phyloP scores from a whole-genome alignment of 177 flowering plant genomes.

The Vitis hybrid region DNA sequence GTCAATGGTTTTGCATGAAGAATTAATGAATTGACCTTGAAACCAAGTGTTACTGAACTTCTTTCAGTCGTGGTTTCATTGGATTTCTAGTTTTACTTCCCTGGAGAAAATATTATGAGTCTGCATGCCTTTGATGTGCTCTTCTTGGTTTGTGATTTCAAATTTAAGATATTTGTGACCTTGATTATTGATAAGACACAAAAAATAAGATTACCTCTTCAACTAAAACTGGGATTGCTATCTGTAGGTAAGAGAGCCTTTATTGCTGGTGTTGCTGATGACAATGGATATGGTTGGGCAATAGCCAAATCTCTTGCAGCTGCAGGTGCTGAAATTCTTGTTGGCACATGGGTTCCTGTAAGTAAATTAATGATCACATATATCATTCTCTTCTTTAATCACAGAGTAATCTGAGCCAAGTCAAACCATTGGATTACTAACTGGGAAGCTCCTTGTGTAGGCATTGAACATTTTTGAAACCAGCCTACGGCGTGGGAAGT shows the following conservation, averaged over 20 bases:
- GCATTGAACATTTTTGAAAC: constrained; percentile 90
- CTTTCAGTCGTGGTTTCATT: too few relatives aligned
- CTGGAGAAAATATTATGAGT: too few relatives aligned
- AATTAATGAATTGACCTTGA: background rate
- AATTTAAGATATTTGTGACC: too few relatives aligned
- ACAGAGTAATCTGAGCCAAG: background rate
- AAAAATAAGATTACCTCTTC: background rate
- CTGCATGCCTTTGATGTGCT: too few relatives aligned
- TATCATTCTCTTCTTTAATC: background rate
- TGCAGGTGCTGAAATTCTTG: constrained; percentile 97
- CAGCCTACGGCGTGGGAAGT: constrained; percentile 91
- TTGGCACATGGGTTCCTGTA: constrained; percentile 99
- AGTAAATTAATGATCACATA: constrained; percentile 21
- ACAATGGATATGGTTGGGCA: constrained; percentile 99
- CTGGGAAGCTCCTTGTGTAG: constrained; percentile 29
- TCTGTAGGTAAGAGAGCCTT: constrained; percentile 85
- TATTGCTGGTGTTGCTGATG: constrained; percentile 97
- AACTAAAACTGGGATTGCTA: background rate
- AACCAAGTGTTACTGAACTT: too few relatives aligned
- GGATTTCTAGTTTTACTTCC: too few relatives aligned
- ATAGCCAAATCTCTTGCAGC: constrained; percentile 99
- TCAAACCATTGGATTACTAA: background rate
- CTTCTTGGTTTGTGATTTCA: too few relatives aligned
- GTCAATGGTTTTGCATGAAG: background rate
- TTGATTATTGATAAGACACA: too few relatives aligned